Percentiles rank a stretch among this genome's conserved stretches.
phyloP scores from a whole-genome alignment of 768 basidiomycete genomes.

The Phlebiopsis flavidoalba region DNA sequence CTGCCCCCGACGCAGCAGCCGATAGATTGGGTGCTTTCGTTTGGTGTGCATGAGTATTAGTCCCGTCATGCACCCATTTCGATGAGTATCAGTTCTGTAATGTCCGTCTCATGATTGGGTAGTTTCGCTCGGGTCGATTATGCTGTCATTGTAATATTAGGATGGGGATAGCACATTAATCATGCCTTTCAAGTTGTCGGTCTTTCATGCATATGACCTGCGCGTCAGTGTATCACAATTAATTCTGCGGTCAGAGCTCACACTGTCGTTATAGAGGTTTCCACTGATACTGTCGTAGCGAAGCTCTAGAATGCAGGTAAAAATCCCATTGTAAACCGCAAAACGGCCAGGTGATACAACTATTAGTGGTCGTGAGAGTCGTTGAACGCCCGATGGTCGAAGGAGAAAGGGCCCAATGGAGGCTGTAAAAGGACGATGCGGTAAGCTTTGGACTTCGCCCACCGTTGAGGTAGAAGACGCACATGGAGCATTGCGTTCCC shows the following conservation, averaged over 20 bases:
- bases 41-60: conserved; percentile 86
- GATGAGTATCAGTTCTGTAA: not conserved
- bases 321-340: not conserved
- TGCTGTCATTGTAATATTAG: not conserved
- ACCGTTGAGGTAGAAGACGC: conserved; percentile 26
- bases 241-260: too few relatives aligned
- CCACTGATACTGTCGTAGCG: too few relatives aligned
- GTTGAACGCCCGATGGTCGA: conserved; percentile 48
- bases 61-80: conserved; percentile 35
- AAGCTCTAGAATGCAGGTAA: not conserved
- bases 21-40: conserved; percentile 57
- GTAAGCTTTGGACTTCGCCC: conserved; percentile 5
- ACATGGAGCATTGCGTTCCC: conserved; percentile 86
- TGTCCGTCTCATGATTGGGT: conserved; percentile 10
- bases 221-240: too few relatives aligned
- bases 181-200: not conserved
- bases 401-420: conserved; percentile 53
- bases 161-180: not conserved
- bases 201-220: too few relatives aligned
- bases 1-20: conserved; percentile 29
- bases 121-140: not conserved
- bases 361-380: conserved; percentile 10
- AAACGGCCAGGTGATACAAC: not conserved
- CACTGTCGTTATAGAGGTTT: not conserved
- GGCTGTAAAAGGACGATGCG: conserved; percentile 37